Evolutionary conservation across 2,329 filamentous ascomycete genomes (phyloP).

Genomic region (Aspergillus tamarii): DNA sequence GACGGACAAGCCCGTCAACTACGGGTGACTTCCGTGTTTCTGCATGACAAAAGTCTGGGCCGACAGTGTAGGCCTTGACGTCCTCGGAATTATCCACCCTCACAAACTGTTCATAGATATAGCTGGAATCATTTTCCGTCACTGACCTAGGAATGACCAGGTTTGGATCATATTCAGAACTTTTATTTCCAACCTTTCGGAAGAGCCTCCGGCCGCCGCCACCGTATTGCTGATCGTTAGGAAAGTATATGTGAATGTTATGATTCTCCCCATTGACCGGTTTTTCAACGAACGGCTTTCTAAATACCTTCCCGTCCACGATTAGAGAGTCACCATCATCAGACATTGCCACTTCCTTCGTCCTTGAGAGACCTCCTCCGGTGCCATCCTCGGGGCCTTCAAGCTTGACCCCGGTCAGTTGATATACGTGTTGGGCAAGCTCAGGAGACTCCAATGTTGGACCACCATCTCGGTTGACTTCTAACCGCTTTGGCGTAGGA

Average conservation of each 20-base stretch:
- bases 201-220: slow-evolving; percentile 92
- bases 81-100: slow-evolving; percentile 96
- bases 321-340: slow-evolving; percentile 86
- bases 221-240: slow-evolving; percentile 70
- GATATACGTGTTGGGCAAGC: slow-evolving; percentile 76
- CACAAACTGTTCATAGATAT: slow-evolving; percentile 96
- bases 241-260: slow-evolving; percentile 98
- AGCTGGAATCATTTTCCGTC: slow-evolving; percentile 78
- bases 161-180: slow-evolving; percentile 85
- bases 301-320: slow-evolving; percentile 80
- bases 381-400: slow-evolving; percentile 71
- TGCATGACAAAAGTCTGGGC: slow-evolving; percentile 88
- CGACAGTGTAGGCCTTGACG: slow-evolving; percentile 97
- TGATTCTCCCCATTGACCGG: slow-evolving; percentile 98
- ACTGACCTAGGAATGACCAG: slow-evolving; percentile 78
- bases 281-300: slow-evolving; percentile 97
- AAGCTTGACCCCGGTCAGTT: slow-evolving; percentile 76
- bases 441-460: slow-evolving; percentile 78
- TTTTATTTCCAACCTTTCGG: slow-evolving; percentile 98
- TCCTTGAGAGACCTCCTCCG: slow-evolving; percentile 58
- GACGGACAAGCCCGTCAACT: slow-evolving; percentile 90
- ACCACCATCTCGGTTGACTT: slow-evolving; percentile 91
- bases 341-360: slow-evolving; percentile 77
- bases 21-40: slow-evolving; percentile 97
- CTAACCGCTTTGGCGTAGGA: slow-evolving; percentile 82